Base-by-base conservation (phyloP, 2,329 filamentous ascomycete genomes). In the Lachnellula cervina region DNA sequence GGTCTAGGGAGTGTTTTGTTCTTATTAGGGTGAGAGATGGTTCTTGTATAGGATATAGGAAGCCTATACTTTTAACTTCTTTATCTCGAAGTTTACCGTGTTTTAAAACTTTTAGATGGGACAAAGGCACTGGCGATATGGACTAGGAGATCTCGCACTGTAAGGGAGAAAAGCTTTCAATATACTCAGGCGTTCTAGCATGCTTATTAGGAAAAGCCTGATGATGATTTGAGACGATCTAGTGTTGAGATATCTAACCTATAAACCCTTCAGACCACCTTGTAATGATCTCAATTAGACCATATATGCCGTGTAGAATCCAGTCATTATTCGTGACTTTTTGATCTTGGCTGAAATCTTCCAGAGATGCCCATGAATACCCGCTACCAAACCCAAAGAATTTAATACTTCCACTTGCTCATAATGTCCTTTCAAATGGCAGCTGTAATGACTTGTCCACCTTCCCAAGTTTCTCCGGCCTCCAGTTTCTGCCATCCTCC, bases 401-500 rank as follows among this genome's bases (percentile, higher is more conserved):
- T 17, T 9, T 17, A 11, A 2, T 9, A 13, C 17, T 40, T 17
- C 4, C 37, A 16, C 37, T 17, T 40, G 14, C 37, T n/a, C 16
- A 17, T 17, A 40, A n/a, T 4, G 21, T n/a, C 28, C 9, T 13
- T 32, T 40, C 37, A 40, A 40, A 40, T 40, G 5, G 37, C 42
- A 50, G 53, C 43, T 25, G 42, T 52, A 40, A 66, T 63, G 34
- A 64, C 53, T 55, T 69, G 66, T 25, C 80, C 80, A 6, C 82
- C 83, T 70, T 86, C 80, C 66, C 83, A 83, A 2, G 80, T 78
- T 64, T 87, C 84, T 1, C 90, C 90, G 46, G 86, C 84, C 71
- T 97, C 94, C 63, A 97, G 76, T 64, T 84, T 89, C 74, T 88
- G 86, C 89, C 90, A 97, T 5, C 79, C 83, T 62, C 82, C 80